A percentile compares a stretch with the other conserved stretches of the same genome.
These are phyloP conservation scores for Penicillium sp. DNA, from an alignment of 2,329 filamentous ascomycete species.

Conservation along the genomic window DNA sequence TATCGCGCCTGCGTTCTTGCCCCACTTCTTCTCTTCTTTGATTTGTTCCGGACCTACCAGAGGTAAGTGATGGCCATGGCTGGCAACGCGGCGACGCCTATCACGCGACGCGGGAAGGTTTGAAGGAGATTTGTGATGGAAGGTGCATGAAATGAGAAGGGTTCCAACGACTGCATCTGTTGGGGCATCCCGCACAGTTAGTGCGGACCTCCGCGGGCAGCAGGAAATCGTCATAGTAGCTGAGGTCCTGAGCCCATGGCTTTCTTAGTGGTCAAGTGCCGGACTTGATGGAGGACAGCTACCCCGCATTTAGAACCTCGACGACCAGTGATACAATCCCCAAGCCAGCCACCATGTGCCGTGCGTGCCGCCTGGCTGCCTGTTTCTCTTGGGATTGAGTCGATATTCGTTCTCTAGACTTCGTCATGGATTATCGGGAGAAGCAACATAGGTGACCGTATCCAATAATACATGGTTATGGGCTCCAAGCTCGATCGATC, in stretches of 20 bases:
- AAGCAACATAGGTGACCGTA: background rate
- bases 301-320: slow-evolving; percentile 17
- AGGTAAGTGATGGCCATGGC: background rate
- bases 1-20: background rate
- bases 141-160: slow-evolving; percentile 9
- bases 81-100: background rate
- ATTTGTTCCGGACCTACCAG: background rate
- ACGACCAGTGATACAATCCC: slow-evolving; percentile 9
- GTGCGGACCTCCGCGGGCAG: background rate
- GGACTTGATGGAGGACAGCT: background rate
- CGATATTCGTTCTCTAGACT: background rate
- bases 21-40: background rate
- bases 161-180: background rate
- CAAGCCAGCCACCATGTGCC: background rate
- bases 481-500: slow-evolving; percentile 18
- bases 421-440: background rate
- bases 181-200: background rate
- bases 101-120: background rate
- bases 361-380: background rate
- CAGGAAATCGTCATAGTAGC: background rate
- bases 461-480: background rate
- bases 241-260: background rate
- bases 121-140: slow-evolving; percentile 11
- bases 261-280: background rate
- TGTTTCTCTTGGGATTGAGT: background rate